Percentiles rank a stretch among this genome's conserved stretches.
phyloP scores from a whole-genome alignment of 768 basidiomycete genomes.

The Russula virescens region DNA sequence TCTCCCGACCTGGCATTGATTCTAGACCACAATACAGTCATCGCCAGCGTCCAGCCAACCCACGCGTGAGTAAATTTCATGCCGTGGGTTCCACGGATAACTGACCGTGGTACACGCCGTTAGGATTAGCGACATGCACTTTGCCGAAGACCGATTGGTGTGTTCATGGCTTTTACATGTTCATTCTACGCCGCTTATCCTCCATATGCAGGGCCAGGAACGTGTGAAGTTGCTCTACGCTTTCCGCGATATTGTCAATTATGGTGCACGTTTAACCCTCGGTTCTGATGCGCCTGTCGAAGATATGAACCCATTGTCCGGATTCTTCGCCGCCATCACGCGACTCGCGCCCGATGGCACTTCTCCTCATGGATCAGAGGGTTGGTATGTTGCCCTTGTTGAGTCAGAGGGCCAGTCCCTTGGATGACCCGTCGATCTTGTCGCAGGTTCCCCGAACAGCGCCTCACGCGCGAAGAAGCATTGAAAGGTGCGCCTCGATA shows the following conservation, averaged over 20 bases:
- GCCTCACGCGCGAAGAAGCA: slow-evolving; percentile 69
- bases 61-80: slow-evolving; percentile 56
- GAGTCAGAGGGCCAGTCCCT: not conserved
- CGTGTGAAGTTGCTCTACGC: slow-evolving; percentile 84
- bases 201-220: slow-evolving; percentile 57
- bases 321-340: slow-evolving; percentile 86
- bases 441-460: slow-evolving; percentile 75
- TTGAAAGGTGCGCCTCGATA: slow-evolving; percentile 48
- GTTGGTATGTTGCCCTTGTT: slow-evolving; percentile 53
- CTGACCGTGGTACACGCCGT: slow-evolving; percentile 13
- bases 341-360: slow-evolving; percentile 60
- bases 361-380: slow-evolving; percentile 77
- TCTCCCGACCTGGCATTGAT: not conserved
- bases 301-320: slow-evolving; percentile 72
- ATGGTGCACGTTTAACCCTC: slow-evolving; percentile 62
- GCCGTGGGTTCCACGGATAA: not conserved
- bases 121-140: slow-evolving; percentile 86
- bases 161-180: slow-evolving; percentile 23
- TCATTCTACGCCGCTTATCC: slow-evolving; percentile 9
- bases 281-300: slow-evolving; percentile 94
- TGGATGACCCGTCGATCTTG: not conserved
- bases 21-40: slow-evolving; percentile 44
- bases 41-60: slow-evolving; percentile 86
- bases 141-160: slow-evolving; percentile 76
- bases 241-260: slow-evolving; percentile 66